A percentile compares a stretch with the other conserved stretches of the same genome.
These are phyloP conservation scores for Yamadazyma dushanensis DNA, from an alignment of 1,139 yeast genomes.

Conservation along the genomic window DNA sequence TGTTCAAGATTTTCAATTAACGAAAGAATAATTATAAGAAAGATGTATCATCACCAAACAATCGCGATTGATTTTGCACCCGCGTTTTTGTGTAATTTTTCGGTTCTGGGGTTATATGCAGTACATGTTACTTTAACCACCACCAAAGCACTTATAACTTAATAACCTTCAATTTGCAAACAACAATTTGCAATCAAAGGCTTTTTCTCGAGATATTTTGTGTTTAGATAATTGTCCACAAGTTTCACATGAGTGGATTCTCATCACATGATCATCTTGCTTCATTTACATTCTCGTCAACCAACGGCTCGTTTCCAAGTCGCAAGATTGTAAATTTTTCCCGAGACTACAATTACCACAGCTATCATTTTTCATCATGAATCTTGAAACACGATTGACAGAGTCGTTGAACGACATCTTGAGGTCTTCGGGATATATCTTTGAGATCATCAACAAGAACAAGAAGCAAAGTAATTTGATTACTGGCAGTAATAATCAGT, in stretches of 20 bases:
- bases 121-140: background rate
- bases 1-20: background rate
- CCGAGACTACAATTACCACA: too few species aligned
- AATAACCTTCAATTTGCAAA: too few species aligned
- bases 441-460: slow-evolving; percentile 45
- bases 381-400: slow-evolving; percentile 42
- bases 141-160: too few species aligned
- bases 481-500: slow-evolving; percentile 45
- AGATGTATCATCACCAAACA: background rate
- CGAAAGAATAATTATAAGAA: background rate
- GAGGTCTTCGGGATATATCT: slow-evolving; percentile 45
- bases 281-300: too few species aligned
- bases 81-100: background rate
- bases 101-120: background rate
- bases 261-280: too few species aligned
- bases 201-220: too few species aligned
- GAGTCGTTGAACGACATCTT: slow-evolving; percentile 43
- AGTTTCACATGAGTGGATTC: too few species aligned
- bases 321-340: too few species aligned
- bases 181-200: too few species aligned
- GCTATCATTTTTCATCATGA: slow-evolving; percentile 23
- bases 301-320: too few species aligned
- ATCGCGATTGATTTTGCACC: background rate
- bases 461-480: slow-evolving; percentile 43
- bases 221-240: too few species aligned